Percentiles rank a stretch among this genome's conserved stretches.
These are phyloP conservation scores for Colletotrichum scovillei DNA, from an alignment of 2,329 filamentous ascomycete genomes.

Conservation along the genomic window DNA sequence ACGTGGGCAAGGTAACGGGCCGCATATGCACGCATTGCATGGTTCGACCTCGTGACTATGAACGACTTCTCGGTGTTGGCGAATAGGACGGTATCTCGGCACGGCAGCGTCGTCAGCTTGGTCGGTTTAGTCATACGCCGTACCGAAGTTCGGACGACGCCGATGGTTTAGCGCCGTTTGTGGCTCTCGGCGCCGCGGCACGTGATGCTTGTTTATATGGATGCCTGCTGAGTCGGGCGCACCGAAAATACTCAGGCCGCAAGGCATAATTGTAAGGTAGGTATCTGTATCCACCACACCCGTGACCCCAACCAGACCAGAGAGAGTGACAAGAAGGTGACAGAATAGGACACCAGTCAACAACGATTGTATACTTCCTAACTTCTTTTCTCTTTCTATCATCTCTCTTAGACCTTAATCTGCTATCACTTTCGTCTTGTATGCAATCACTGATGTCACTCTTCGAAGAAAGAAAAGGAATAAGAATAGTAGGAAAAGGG, in stretches of 20 bases:
- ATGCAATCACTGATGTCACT: too few relatives aligned
- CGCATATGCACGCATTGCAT: constrained; percentile 13
- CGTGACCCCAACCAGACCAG: neutral
- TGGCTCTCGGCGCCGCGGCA: constrained; percentile 19
- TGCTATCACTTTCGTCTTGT: too few relatives aligned
- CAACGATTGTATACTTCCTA: too few relatives aligned
- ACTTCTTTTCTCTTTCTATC: too few relatives aligned
- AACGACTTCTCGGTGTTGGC: neutral
- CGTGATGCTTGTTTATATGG: constrained; percentile 19
- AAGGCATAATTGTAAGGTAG: constrained; percentile 10
- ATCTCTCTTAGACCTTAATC: too few relatives aligned
- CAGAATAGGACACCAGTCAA: neutral
- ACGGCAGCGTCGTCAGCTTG: constrained; percentile 35
- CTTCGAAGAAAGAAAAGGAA: too few relatives aligned
- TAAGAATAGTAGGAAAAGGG: too few relatives aligned
- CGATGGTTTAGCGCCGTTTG: constrained; percentile 35
- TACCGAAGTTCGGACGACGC: constrained; percentile 36
- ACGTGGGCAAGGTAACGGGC: neutral
- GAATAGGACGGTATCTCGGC: constrained; percentile 32
- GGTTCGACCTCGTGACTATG: constrained; percentile 12
- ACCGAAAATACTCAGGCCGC: constrained; percentile 15
- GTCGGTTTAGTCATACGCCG: constrained; percentile 10
- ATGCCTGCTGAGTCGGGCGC: constrained; percentile 22
- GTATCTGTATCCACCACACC: neutral
- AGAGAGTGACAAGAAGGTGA: neutral